Evolutionary conservation across 2,329 filamentous ascomycete genomes (phyloP).

Genomic region (Seiridium unicorne): DNA sequence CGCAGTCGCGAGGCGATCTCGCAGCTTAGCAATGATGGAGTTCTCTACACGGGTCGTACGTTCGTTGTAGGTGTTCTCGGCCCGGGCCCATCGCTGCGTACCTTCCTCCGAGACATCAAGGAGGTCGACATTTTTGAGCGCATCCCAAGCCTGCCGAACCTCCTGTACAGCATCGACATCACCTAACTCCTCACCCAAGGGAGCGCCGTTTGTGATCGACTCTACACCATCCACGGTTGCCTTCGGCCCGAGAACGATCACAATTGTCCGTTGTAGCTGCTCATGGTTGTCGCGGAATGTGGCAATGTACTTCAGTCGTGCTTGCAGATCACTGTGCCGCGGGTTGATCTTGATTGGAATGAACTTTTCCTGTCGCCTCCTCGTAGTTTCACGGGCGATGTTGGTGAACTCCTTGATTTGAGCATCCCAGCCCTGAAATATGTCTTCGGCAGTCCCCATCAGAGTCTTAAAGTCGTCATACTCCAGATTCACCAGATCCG

Average conservation of each 20-base stretch:
- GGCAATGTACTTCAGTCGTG: conserved; percentile 87
- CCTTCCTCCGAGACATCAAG: conserved; percentile 89
- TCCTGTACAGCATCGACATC: conserved; percentile 97
- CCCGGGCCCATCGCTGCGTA: conserved; percentile 87
- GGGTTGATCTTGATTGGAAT: conserved; percentile 96
- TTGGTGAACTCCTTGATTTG: conserved; percentile 98
- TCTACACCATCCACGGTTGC: conserved; percentile 55
- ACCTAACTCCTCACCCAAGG: conserved; percentile 89
- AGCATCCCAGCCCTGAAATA: conserved; percentile 93
- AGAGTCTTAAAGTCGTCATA: conserved; percentile 86
- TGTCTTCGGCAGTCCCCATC: conserved; percentile 79
- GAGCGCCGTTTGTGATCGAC: conserved; percentile 54
- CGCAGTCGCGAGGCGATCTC: conserved; percentile 89
- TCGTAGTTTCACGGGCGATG: conserved; percentile 90
- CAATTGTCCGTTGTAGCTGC: conserved; percentile 92
- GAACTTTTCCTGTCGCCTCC: conserved; percentile 93
- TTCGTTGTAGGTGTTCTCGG: conserved; percentile 95
- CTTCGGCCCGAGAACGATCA: conserved; percentile 88
- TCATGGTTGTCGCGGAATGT: conserved; percentile 97
- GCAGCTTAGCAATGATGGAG: conserved; percentile 91
- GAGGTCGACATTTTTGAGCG: conserved; percentile 90
- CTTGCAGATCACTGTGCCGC: conserved; percentile 84
- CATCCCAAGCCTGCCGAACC: conserved; percentile 90
- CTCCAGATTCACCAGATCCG: conserved; percentile 85
- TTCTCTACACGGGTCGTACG: conserved; percentile 96